Conservation (phyloP, 345 rosid genomes). For the Arabidopsis suecica region DNA sequence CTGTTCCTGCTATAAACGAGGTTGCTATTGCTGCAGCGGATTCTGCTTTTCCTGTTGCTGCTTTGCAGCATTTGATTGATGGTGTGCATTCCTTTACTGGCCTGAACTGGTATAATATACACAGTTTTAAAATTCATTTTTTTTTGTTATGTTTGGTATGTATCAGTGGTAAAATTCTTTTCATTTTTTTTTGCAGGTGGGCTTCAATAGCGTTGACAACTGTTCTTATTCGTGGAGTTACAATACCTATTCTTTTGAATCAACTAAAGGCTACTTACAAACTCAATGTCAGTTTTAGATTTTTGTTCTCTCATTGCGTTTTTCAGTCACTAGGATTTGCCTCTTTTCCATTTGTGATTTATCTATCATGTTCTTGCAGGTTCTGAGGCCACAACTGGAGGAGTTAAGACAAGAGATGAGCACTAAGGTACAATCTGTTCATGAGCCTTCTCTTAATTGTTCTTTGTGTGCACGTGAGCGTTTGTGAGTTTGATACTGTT, state of each 20-base stretch:
- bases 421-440: constrained; percentile 41
- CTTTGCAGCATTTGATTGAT: constrained; percentile 63
- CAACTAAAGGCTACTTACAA: constrained; percentile 54
- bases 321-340: neutral
- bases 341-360: neutral
- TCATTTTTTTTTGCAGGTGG: constrained; percentile 49
- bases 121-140: neutral
- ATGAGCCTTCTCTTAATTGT: constrained; percentile 11
- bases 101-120: constrained; percentile 53
- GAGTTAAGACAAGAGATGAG: constrained; percentile 48
- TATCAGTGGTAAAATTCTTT: neutral
- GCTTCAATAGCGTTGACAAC: constrained; percentile 59
- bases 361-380: constrained; percentile 39
- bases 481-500: constrained; percentile 21
- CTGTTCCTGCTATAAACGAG: constrained; percentile 54
- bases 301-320: neutral
- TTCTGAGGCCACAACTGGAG: constrained; percentile 56
- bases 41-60: constrained; percentile 68
- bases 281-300: constrained; percentile 47
- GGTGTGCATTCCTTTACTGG: constrained; percentile 66
- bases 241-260: constrained; percentile 53
- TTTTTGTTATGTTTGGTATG: neutral
- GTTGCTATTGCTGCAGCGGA: constrained; percentile 82
- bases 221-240: constrained; percentile 52
- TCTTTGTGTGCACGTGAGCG: constrained; percentile 6